Percentiles rank a stretch among this genome's conserved stretches.
Conservation (phyloP, 2,329 filamentous ascomycete species). For the Periconia macrospinosa region DNA sequence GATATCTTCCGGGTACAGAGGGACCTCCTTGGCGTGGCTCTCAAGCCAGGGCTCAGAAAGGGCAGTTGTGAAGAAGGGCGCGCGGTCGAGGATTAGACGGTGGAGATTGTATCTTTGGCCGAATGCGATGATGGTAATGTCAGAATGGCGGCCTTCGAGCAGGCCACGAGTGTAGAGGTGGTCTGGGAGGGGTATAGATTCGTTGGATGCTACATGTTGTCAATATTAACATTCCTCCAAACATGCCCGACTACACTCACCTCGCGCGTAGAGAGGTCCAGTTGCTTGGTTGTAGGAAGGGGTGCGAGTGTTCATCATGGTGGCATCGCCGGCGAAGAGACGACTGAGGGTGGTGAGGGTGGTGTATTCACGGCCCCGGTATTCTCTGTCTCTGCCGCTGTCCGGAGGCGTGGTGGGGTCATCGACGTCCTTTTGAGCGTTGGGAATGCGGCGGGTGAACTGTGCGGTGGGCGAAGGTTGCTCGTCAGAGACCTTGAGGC, state of each 20-base stretch:
- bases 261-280: constrained; percentile 37
- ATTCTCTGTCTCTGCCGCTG: constrained; percentile 28
- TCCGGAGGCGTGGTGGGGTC: constrained; percentile 49
- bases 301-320: constrained; percentile 42
- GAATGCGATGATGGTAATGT: constrained; percentile 58
- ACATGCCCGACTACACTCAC: constrained; percentile 15
- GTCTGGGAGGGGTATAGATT: constrained; percentile 49
- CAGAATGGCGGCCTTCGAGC: constrained; percentile 55
- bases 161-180: constrained; percentile 58
- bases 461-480: constrained; percentile 29
- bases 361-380: constrained; percentile 38
- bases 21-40: constrained; percentile 55
- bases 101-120: constrained; percentile 56
- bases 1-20: constrained; percentile 56
- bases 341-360: constrained; percentile 49
- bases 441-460: constrained; percentile 40
- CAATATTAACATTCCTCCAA: constrained; percentile 9
- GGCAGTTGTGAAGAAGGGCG: constrained; percentile 59
- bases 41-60: constrained; percentile 60
- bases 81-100: constrained; percentile 57
- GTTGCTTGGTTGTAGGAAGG: constrained; percentile 46
- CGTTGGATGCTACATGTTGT: constrained; percentile 32
- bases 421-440: constrained; percentile 53
- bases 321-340: constrained; percentile 47
- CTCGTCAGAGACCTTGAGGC: constrained; percentile 31